Evolutionary conservation across 2,329 filamentous ascomycete genomes (phyloP).

Genomic region (Penicillium sp.): DNA sequence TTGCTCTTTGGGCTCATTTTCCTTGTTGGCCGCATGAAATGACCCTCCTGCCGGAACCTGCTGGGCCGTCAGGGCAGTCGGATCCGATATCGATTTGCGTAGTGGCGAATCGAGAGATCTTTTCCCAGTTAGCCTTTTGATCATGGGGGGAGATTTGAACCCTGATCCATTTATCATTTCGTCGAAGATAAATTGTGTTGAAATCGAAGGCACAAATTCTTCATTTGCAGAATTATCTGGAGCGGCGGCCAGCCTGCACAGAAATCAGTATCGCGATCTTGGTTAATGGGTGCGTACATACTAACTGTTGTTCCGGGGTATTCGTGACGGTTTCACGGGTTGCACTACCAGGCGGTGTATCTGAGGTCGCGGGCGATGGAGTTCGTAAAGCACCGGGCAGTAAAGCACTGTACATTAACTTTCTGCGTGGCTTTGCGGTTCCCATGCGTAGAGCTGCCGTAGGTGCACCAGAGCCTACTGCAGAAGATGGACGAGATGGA

Average conservation of each 20-base stretch:
- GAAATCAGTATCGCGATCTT: conserved; percentile 10
- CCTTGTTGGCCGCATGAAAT: conserved; percentile 14
- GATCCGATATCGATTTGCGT: conserved; percentile 38
- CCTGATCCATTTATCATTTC: conserved; percentile 18
- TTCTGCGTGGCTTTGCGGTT: conserved; percentile 39
- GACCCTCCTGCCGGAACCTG: conserved; percentile 17
- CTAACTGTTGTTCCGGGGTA: conserved; percentile 27
- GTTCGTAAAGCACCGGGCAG: conserved; percentile 25
- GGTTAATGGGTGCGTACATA: conserved; percentile 18
- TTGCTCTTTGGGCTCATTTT: conserved; percentile 25
- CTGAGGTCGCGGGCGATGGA: conserved; percentile 6
- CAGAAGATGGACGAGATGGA: conserved; percentile 3
- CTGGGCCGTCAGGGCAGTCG: conserved; percentile 25
- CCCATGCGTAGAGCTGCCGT: conserved; percentile 33
- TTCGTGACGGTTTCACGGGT: conserved; percentile 2
- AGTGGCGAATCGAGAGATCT: conserved; percentile 14
- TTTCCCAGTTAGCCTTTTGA: neutral
- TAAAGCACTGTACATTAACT: conserved; percentile 43
- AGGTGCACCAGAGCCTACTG: conserved; percentile 7
- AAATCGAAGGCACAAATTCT: conserved; percentile 29
- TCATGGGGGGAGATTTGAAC: neutral
- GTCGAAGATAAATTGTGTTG: conserved; percentile 30
- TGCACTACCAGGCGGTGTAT: conserved; percentile 1
- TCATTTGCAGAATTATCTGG: conserved; percentile 7
- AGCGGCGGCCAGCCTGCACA: conserved; percentile 1